phyloP scores from a whole-genome alignment of 495 filamentous ascomycete species.

The Chaetomidium leptoderma region DNA sequence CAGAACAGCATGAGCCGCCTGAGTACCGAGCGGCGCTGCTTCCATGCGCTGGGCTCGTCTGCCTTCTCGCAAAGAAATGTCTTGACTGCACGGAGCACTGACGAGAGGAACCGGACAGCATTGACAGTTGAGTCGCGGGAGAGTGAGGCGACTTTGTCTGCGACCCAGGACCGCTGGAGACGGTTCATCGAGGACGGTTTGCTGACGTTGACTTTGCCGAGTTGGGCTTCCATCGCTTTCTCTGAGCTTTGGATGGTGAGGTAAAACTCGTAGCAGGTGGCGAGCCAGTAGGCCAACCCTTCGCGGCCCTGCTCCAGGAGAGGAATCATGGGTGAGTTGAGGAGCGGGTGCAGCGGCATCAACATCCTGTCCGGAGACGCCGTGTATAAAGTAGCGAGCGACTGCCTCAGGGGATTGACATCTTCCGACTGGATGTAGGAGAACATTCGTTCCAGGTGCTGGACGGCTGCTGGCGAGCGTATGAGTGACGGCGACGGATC shows the following conservation, averaged over 20 bases:
- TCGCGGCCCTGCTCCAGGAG: constrained; percentile 31
- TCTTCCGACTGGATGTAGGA: constrained; percentile 31
- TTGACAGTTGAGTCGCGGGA: constrained; percentile 61
- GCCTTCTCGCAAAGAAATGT: constrained; percentile 30
- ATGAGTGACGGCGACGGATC: constrained; percentile 16
- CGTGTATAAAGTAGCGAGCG: constrained; percentile 25
- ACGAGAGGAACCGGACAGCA: constrained; percentile 39
- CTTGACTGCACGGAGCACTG: constrained; percentile 32
- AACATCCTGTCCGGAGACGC: constrained; percentile 26
- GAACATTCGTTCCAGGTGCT: constrained; percentile 17
- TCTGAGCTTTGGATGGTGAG: constrained; percentile 40
- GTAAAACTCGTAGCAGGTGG: constrained; percentile 48
- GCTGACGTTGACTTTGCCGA: constrained; percentile 33
- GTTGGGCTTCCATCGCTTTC: constrained; percentile 31
- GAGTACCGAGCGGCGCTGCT: constrained; percentile 36
- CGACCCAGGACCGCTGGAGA: constrained; percentile 63
- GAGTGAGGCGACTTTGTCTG: constrained; percentile 52
- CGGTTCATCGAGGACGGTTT: constrained; percentile 63
- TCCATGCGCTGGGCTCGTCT: constrained; percentile 26
- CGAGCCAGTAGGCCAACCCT: constrained; percentile 42
- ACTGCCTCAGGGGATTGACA: constrained; percentile 24
- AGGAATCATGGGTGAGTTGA: constrained; percentile 55
- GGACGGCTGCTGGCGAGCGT: constrained; percentile 17
- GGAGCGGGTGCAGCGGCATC: constrained; percentile 60
- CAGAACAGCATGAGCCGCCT: constrained; percentile 52